A percentile compares a stretch with the other conserved stretches of the same genome.
Evolutionary conservation across 2,329 filamentous ascomycete species (phyloP).

Genomic region (Cytospora chrysosperma): DNA sequence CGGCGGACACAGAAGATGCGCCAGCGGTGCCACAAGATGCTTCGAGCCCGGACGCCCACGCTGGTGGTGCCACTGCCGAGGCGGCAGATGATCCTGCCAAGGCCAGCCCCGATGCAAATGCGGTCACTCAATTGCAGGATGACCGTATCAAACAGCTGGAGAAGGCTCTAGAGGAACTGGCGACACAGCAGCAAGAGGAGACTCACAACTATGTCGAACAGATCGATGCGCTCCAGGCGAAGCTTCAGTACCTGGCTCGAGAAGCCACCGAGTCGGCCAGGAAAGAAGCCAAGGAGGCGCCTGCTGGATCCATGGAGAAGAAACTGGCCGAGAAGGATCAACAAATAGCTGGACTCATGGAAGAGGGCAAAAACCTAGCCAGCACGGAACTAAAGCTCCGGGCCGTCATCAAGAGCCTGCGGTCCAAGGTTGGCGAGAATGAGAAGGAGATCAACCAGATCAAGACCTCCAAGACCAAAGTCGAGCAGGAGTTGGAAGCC

Average conservation of each 20-base stretch:
- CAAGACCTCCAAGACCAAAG: slow-evolving; percentile 59
- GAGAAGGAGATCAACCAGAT: slow-evolving; percentile 64
- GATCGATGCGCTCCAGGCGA: slow-evolving; percentile 88
- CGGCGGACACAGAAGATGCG: slow-evolving; percentile 5
- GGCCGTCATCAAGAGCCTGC: slow-evolving; percentile 78
- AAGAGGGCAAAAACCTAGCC: slow-evolving; percentile 87
- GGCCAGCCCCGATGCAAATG: slow-evolving; percentile 1
- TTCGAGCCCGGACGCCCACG: slow-evolving; percentile 3
- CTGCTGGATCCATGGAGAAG: slow-evolving; percentile 67
- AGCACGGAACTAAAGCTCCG: slow-evolving; percentile 84
- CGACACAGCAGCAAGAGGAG: slow-evolving; percentile 72
- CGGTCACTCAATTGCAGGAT: slow-evolving; percentile 39
- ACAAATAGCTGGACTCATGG: slow-evolving; percentile 83
- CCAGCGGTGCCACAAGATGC: slow-evolving; percentile 5
- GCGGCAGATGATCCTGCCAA: background rate
- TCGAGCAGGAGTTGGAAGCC: slow-evolving; percentile 48
- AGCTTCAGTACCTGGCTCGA: slow-evolving; percentile 82
- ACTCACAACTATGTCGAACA: slow-evolving; percentile 80
- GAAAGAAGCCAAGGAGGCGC: slow-evolving; percentile 61
- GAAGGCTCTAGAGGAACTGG: slow-evolving; percentile 37
- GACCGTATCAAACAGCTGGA: slow-evolving; percentile 39
- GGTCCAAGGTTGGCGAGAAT: slow-evolving; percentile 61
- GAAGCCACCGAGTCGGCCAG: slow-evolving; percentile 76
- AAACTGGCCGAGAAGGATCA: slow-evolving; percentile 87
- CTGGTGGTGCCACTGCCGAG: background rate